Percentiles rank a stretch among this genome's conserved stretches.
phyloP scores from a whole-genome alignment of 768 basidiomycete species.

The Phlegmacium glaucopus region DNA sequence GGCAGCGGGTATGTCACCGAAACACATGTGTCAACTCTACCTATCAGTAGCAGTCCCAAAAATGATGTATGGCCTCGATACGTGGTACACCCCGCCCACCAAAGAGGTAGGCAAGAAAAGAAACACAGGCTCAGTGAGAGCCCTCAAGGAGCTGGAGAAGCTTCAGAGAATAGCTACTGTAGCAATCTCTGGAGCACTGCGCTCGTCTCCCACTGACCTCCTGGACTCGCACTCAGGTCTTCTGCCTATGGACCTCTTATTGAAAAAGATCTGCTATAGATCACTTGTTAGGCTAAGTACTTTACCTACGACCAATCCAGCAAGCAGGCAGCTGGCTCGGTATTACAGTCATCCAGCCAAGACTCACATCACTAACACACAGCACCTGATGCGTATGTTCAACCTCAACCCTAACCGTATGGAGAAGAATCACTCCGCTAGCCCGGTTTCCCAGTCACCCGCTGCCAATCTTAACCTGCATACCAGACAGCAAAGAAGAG shows the following conservation, averaged over 20 bases:
- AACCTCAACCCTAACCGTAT: constrained; percentile 4
- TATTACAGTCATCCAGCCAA: neutral
- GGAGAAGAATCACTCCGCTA: too few species aligned
- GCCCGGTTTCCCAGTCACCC: too few species aligned
- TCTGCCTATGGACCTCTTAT: neutral
- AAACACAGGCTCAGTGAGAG: constrained; percentile 4
- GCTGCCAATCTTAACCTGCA: too few species aligned
- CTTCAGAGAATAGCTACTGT: constrained; percentile 13
- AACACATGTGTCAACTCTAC: constrained; percentile 14
- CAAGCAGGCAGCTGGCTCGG: neutral
- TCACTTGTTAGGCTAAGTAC: neutral
- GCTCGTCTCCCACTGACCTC: constrained; percentile 10
- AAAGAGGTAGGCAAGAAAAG: neutral
- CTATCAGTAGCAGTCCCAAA: constrained; percentile 16
- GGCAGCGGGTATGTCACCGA: constrained; percentile 5
- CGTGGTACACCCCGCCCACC: constrained; percentile 19
- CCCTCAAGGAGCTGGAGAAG: constrained; percentile 3
- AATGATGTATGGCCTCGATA: constrained; percentile 17
- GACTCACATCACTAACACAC: neutral
- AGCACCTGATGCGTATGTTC: neutral
- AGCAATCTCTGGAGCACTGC: constrained; percentile 10
- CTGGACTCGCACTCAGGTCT: constrained; percentile 14
- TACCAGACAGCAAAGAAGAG: too few species aligned
- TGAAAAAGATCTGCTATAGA: neutral
- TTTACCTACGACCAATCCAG: neutral